Base-by-base conservation (phyloP, 495 filamentous ascomycete genomes). In the Penicillium pancosmium region DNA sequence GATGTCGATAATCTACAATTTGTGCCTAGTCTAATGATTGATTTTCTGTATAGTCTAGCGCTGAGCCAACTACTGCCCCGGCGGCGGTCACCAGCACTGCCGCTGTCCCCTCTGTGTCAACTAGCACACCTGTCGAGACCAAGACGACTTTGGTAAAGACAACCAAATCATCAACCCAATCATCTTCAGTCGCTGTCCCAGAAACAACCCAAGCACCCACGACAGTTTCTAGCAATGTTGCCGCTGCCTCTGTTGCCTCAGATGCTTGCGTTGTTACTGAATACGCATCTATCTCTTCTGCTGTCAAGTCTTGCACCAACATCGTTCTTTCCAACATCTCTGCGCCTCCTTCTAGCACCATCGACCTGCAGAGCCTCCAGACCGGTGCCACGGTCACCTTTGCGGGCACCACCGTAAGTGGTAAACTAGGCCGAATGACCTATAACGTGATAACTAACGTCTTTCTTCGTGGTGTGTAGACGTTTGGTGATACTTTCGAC, bases 381-480 rank as follows among this genome's bases (percentile, higher is more conserved):
- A 66, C 70, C 7, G 73, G 74, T 19, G 67, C 76, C 2, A 62
- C 67, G 9, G 74, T 81, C 38, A 78, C 74, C 33, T 81, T 81
- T 58, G 71, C 68, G 4, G 73, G 77, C 2, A 61, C 54, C n/a
- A 69, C 67, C 3, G 67, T 69, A 19, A 53, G 60, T 54, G 3
- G 41, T n/a, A 31, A 31, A 31, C 5, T 31, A 31, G 1, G 27
- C 27, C 27, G 27, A 31, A 31, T 6, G 8, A 4, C 27, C 8
- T 9, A 31, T 7, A 31, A 27, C 6, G 8, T 31, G 27, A 31
- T 31, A 4, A 31, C 11, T 9, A 31, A 6, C 41, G 2, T 23
- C n/a, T 21, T 16, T 9, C 46, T 48, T 48, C 23, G 46, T n/a
- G 9, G 4, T n/a, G 10, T 1, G n/a, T 31, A 67, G 63, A 79